These are phyloP conservation scores for Creolimax fragrantissima DNA, from an alignment of 78 protist species.

Conservation along the genomic window DNA sequence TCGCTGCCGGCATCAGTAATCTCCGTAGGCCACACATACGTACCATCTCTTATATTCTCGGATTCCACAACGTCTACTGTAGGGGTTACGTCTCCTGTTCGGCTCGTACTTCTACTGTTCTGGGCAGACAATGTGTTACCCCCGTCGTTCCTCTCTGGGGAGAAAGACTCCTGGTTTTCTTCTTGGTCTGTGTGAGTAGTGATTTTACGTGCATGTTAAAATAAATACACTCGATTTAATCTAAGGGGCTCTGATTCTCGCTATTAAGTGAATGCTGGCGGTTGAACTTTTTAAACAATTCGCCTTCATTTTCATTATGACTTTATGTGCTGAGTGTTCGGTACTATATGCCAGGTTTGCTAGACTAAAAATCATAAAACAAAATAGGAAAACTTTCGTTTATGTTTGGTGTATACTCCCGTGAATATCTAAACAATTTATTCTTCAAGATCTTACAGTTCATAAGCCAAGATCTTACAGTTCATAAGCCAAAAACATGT, in stretches of 20 bases:
- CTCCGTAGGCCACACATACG: neutral
- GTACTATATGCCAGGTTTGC: no score
- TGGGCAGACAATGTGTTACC: neutral
- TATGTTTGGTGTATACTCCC: neutral
- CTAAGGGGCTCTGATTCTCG: no score
- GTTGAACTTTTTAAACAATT: no score
- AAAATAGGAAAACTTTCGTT: no score
- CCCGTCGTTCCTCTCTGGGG: neutral
- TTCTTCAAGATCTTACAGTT: neutral
- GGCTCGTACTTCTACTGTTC: neutral
- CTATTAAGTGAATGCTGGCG: no score
- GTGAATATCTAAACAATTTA: neutral
- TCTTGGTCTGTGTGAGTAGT: neutral
- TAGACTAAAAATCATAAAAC: no score
- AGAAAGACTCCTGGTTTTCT: neutral
- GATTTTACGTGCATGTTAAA: neutral
- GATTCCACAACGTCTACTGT: neutral
- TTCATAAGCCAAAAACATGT: neutral
- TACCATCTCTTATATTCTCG: neutral
- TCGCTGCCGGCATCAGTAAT: neutral
- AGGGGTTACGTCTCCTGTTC: neutral
- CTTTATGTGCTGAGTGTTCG: no score
- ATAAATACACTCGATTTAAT: no score
- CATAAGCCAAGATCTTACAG: neutral
- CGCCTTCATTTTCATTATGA: no score